Evolutionary conservation across 306 rosid genomes (phyloP).

Genomic region (Hippophae tibetana): DNA sequence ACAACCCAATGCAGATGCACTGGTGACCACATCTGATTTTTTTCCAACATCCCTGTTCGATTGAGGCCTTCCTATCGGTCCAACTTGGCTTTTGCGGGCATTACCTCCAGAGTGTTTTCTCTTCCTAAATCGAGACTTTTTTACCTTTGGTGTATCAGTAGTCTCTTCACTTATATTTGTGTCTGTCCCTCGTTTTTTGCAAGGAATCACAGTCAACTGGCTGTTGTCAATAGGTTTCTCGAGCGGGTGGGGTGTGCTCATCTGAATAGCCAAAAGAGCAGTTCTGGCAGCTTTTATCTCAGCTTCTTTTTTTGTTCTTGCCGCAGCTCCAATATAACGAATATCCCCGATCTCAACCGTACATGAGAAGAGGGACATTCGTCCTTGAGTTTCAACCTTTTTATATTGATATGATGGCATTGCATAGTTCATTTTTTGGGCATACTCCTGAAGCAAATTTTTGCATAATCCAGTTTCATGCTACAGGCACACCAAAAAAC

Average conservation of each 20-base stretch:
- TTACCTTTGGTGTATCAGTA: slow-evolving; percentile 33
- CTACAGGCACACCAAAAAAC: slow-evolving; percentile 36
- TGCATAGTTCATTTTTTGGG: slow-evolving; percentile 94
- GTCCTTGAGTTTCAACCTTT: slow-evolving; percentile 51
- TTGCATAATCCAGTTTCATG: slow-evolving; percentile 96
- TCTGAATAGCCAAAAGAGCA: slow-evolving; percentile 70
- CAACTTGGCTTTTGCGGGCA: slow-evolving; percentile 13
- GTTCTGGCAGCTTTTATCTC: slow-evolving; percentile 98
- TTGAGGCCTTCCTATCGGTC: slow-evolving; percentile 7
- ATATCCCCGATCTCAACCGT: slow-evolving; percentile 81
- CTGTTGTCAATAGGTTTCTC: slow-evolving; percentile 27
- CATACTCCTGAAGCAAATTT: slow-evolving; percentile 96
- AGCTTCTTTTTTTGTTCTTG: slow-evolving; percentile 88
- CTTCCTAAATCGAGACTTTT: slow-evolving; percentile 42
- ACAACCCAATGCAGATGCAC: slow-evolving; percentile 1
- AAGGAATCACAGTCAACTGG: slow-evolving; percentile 70
- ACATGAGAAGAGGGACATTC: slow-evolving; percentile 47
- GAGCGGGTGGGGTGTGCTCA: slow-evolving; percentile 41
- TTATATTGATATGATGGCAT: slow-evolving; percentile 66
- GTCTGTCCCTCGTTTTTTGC: slow-evolving; percentile 39
- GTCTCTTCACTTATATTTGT: slow-evolving; percentile 25
- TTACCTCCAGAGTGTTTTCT: slow-evolving; percentile 25
- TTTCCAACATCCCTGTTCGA: slow-evolving; percentile 10
- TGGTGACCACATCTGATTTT: slow-evolving; percentile 13
- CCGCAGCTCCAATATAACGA: slow-evolving; percentile 69